Evolutionary conservation across 1,284 basidiomycete genomes (phyloP), one percentile per base, ranked within the genome.

Genomic region (Xerocomus amazonicus): DNA sequence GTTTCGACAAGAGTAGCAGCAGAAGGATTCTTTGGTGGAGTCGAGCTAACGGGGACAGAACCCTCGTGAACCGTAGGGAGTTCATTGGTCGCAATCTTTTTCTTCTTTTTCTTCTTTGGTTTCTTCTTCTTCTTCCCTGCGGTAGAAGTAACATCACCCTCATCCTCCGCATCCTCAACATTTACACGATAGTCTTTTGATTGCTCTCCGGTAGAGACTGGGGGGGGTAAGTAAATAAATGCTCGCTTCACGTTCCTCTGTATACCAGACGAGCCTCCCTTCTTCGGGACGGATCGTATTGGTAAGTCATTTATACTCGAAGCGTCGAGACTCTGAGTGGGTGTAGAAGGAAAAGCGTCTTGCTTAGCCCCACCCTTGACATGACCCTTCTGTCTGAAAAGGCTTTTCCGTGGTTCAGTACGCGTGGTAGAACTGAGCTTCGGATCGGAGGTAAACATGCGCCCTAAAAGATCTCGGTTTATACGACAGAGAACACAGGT

Each of bases 81-180:
- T 17, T 70, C 59, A 9, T 70, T 53, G 9, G 69, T 48, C 13
- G 61, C 56, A 60, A 79, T 80, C 66, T 83, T 87, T 70, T 84
- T 87, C 64, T 86, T 87, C 72, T 83, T 87, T 65, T 87, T 23
- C 19, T 23, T 87, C 73, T 83, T 85, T 6, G 75, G 67, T 59
- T 84, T 87, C 65, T 81, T 83, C 63, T 81, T 83, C 63, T 81
- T 84, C 70, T 87, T 87, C 70, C 68, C 59, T 5, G 65, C 52
- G 4, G 63, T 38, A 0, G 61, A 51, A 26, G 64, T 16, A 13
- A 26, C 50, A 19, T 66, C 67, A 10, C 74, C 84, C 61, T 86
- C 81, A 37, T 83, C 83, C 37, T 84, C 82, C 0, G 79, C 80
- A 34, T 87, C 84, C 57, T 87, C 85, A 9, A 84, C 73, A 0